Evolutionary conservation across 495 filamentous ascomycete genomes (phyloP), one percentile per base, ranked within the genome.

Genomic region (Margaritispora aquatica): DNA sequence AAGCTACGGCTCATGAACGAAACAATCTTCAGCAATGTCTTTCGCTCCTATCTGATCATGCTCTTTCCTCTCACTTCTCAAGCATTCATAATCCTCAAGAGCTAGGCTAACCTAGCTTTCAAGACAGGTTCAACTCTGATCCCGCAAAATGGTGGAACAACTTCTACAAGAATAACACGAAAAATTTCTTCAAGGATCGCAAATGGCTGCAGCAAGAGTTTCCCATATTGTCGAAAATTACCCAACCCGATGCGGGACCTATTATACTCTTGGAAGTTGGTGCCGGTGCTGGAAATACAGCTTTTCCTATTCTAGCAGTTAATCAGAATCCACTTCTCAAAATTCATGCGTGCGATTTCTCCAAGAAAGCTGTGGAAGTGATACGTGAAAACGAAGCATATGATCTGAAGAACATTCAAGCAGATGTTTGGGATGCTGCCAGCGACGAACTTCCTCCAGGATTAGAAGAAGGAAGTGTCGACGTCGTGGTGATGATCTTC

Each of bases 121-220:
- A 51, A 67, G 68, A 19, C 31, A 86, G 89, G 54, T 96, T 97
- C 82, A 97, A 96, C 71, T 73, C 75, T 26, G 83, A 94, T 58
- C 94, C 94, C 3, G 90, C 86, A 10, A 96, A 89, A 71, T 97
- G 90, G 88, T 97, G 93, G 93, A 90, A 97, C 66, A 76, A 84
- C 44, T 98, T 98, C 75, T 98, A 98, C 75, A 87, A 88, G 70
- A 92, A 96, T 73, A 97, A 98, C 73, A 88, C 86, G 5, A 79
- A 83, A 55, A 96, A 97, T 69, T 98, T 98, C 76, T 98, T 98
- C 85, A 97, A 98, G 74, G 86, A 98, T 66, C 85, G 94, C 51
- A 97, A 97, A 70, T 98, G 94, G 94, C 74, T 98, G 34, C 84
- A 83, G 44, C 92, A 97, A 70, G 94, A 98, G 71, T 98, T 97